Evolutionary conservation across 2,329 filamentous ascomycete species (phyloP).

Genomic region (Arthrinium phaeospermum): DNA sequence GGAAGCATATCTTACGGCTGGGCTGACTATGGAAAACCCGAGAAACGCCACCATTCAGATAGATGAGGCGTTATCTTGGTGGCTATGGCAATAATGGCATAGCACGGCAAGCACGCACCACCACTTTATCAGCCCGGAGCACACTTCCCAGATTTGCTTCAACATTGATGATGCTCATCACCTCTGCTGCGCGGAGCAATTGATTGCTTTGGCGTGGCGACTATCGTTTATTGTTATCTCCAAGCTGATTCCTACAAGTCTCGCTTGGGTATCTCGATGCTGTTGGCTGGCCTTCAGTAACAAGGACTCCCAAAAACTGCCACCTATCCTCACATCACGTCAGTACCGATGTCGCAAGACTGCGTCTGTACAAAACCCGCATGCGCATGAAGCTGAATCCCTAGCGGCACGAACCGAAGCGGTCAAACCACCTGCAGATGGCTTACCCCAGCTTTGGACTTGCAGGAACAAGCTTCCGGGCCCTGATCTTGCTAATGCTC

Average conservation of each 20-base stretch:
- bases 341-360: not conserved
- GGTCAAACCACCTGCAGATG: not conserved
- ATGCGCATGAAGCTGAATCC: not conserved
- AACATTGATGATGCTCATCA: not conserved
- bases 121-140: not conserved
- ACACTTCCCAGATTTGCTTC: not conserved
- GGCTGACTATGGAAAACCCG: not conserved
- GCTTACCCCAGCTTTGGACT: conserved; percentile 3
- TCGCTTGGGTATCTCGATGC: not conserved
- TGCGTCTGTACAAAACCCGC: not conserved
- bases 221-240: not conserved
- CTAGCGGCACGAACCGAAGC: conserved; percentile 2
- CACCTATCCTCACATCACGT: not conserved
- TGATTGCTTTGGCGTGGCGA: not conserved
- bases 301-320: not conserved
- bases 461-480: not conserved
- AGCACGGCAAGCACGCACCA: not conserved
- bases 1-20: not conserved
- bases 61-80: not conserved
- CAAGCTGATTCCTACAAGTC: not conserved
- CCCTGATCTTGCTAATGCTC: not conserved
- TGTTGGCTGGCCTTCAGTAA: not conserved
- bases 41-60: not conserved
- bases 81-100: not conserved
- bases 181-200: not conserved